Base-by-base conservation (phyloP, 495 filamentous ascomycete genomes). In the Annulohypoxylon nitens region DNA sequence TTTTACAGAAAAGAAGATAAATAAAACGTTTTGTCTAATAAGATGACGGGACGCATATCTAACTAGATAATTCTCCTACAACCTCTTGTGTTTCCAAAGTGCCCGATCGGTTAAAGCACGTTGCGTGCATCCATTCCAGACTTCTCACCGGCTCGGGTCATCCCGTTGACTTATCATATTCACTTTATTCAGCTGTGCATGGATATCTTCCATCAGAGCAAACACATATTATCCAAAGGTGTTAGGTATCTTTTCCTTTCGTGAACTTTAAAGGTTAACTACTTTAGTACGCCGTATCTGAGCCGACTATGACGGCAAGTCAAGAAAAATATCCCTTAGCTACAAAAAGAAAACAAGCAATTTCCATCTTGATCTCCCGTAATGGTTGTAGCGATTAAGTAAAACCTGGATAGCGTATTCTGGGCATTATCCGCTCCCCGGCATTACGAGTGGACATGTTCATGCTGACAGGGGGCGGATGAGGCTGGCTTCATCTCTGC, bases 401-500 rank as follows among this genome's bases (percentile, higher is more conserved):
- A 25, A 20, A 20, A 64, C 23, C 48, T 66, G 26, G 33, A 34
- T 50, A 58, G 14, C 51, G 14, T 25, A 33, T 73, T 68, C 41
- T 18, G 43, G 16, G 43, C 43, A 47, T 61, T 39, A 39, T n/a
- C 54, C 48, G 47, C 55, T 5, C 57, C 20, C 66, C 71, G 71
- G 71, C 71, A 73, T 69, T 69, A 36, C 14, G 45, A 69, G 47
- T 64, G 60, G 60, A 1, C 70, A 48, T 59, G 51, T 67, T 75
- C 51, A 74, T 74, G 69, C 70, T 73, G 43, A 73, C 74, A 73
- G 59, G 59, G 65, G 72, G 39, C 55, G 36, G 63, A 55, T 73
- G 66, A 75, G 70, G 73, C 73, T 74, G 73, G 69, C 63, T 51
- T 64, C 54, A 66, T 71, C 33, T 59, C 59, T 75, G 64, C 39